phyloP scores from a whole-genome alignment of 768 basidiomycete genomes.

The Fomitopsis pulvina region DNA sequence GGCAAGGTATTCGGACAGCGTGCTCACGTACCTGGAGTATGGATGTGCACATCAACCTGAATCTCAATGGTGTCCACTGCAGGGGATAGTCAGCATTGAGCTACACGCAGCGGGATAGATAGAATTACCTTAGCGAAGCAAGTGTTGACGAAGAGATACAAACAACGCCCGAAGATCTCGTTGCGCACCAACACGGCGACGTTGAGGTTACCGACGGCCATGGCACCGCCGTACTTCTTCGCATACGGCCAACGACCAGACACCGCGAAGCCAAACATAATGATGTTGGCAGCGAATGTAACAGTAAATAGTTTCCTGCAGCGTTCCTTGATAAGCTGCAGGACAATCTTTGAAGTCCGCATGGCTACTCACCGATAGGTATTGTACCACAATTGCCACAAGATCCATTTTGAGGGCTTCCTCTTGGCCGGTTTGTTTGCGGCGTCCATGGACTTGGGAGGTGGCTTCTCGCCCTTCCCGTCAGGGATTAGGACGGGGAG shows the following conservation, averaged over 20 bases:
- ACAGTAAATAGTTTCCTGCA: slow-evolving; percentile 68
- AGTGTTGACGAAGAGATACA: slow-evolving; percentile 68
- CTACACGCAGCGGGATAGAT: neutral
- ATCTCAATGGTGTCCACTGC: slow-evolving; percentile 76
- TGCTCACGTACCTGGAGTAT: slow-evolving; percentile 47
- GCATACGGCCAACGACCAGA: slow-evolving; percentile 66
- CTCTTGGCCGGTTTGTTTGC: slow-evolving; percentile 37
- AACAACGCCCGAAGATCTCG: slow-evolving; percentile 72
- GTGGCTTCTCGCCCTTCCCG: slow-evolving; percentile 35
- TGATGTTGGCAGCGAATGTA: slow-evolving; percentile 50
- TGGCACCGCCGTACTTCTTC: slow-evolving; percentile 55
- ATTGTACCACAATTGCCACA: slow-evolving; percentile 71
- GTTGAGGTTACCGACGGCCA: slow-evolving; percentile 70
- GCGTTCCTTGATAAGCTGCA: slow-evolving; percentile 2
- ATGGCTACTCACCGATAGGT: slow-evolving; percentile 51
- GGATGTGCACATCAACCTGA: slow-evolving; percentile 66
- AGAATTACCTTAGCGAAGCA: slow-evolving; percentile 61
- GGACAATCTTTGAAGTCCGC: neutral
- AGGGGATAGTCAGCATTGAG: neutral
- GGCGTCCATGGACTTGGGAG: slow-evolving; percentile 30
- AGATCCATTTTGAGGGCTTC: slow-evolving; percentile 53
- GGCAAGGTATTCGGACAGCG: neutral
- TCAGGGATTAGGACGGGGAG: slow-evolving; percentile 25
- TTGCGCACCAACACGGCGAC: slow-evolving; percentile 73
- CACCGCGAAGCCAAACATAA: slow-evolving; percentile 54